These are phyloP conservation scores for Yamadazyma trypodendri DNA, from an alignment of 1,139 yeast genomes.

Conservation along the genomic window DNA sequence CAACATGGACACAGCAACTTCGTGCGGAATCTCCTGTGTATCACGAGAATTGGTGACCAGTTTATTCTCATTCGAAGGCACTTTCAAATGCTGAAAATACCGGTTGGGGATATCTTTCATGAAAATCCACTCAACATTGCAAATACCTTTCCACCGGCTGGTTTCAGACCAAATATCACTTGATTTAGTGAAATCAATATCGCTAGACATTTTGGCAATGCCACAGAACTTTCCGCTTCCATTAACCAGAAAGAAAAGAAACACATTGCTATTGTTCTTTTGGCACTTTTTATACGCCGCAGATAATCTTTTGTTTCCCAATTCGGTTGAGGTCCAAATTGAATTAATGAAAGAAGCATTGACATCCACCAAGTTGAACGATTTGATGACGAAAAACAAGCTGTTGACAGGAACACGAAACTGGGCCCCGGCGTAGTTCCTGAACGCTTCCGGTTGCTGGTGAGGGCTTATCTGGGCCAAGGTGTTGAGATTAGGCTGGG, in stretches of 20 bases:
- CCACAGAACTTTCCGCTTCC: constrained; percentile 63
- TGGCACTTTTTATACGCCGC: constrained; percentile 18
- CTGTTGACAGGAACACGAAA: constrained; percentile 13
- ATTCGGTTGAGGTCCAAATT: constrained; percentile 60
- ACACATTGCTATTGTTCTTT: constrained; percentile 24
- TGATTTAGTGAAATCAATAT: constrained; percentile 33
- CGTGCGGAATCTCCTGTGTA: constrained; percentile 51
- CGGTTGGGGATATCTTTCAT: constrained; percentile 52
- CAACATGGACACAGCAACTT: constrained; percentile 49
- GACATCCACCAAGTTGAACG: constrained; percentile 49
- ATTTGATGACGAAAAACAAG: constrained; percentile 56
- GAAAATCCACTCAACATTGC: constrained; percentile 52
- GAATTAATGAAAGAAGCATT: constrained; percentile 47
- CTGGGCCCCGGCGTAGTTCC: constrained; percentile 22
- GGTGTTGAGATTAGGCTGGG: too few relatives aligned
- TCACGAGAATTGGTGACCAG: constrained; percentile 62
- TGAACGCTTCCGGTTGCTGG: constrained; percentile 13
- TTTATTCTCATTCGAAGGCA: constrained; percentile 47
- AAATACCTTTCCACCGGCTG: constrained; percentile 51
- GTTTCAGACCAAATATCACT: constrained; percentile 50
- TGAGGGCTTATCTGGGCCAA: too few relatives aligned
- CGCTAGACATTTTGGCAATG: constrained; percentile 53
- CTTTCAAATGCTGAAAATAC: constrained; percentile 41
- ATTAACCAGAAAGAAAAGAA: constrained; percentile 57
- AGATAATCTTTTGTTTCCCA: constrained; percentile 53